Evolutionary conservation across 371 early-diverging fungal genomes (phyloP).

Genomic region (Mortierella sp.): DNA sequence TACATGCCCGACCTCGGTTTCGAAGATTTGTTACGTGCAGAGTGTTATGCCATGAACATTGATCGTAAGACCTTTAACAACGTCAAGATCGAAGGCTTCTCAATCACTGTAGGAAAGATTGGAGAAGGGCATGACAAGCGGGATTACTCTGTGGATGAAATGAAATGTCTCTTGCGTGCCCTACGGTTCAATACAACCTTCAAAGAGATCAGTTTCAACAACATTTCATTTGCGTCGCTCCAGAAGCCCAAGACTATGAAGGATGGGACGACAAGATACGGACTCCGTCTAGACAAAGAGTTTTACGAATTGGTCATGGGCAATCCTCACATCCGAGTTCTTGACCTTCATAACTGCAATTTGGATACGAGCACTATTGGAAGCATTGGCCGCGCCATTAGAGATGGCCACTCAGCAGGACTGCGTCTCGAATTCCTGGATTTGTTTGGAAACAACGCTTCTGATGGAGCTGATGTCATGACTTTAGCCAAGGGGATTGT

Average conservation of each 20-base stretch:
- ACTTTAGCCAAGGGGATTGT: conserved; percentile 47
- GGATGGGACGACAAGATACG: conserved; percentile 43
- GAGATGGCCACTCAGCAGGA: conserved; percentile 38
- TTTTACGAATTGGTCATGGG: conserved; percentile 51
- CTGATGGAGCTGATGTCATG: conserved; percentile 54
- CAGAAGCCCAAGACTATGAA: conserved; percentile 41
- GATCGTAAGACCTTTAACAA: conserved; percentile 39
- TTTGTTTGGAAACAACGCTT: conserved; percentile 42
- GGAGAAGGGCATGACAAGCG: conserved; percentile 21
- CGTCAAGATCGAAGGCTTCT: conserved; percentile 34
- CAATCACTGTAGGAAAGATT: conserved; percentile 26
- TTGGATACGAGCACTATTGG: conserved; percentile 47
- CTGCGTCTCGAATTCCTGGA: conserved; percentile 46
- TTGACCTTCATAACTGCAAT: conserved; percentile 38
- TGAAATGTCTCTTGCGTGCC: conserved; percentile 47
- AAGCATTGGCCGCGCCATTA: conserved; percentile 44
- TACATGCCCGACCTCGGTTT: conserved; percentile 42
- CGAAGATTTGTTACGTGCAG: conserved; percentile 41
- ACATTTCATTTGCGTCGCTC: conserved; percentile 34
- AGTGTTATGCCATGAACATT: conserved; percentile 49
- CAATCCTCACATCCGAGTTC: conserved; percentile 34
- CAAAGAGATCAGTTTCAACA: conserved; percentile 46
- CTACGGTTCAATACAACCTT: conserved; percentile 49
- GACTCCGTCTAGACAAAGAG: conserved; percentile 48
- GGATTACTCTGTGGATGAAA: conserved; percentile 46